Evolutionary conservation across 352 stramenopile species (phyloP), one percentile per base, ranked within the genome.

Genomic region (Phytophthora lateralis): DNA sequence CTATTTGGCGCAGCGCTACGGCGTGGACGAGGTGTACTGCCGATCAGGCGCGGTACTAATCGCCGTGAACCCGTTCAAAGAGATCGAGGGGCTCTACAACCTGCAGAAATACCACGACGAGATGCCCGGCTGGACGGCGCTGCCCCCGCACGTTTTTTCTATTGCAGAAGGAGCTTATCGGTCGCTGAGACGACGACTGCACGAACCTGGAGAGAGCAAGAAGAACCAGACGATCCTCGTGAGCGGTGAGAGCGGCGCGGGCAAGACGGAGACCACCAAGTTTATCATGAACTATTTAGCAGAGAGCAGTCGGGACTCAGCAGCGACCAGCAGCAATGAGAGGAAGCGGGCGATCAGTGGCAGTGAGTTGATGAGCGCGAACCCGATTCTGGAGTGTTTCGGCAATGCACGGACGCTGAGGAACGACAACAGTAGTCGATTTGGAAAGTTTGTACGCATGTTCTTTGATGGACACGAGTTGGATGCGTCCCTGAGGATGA

Each of bases 181-280:
- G n/a, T 84, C 78, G 2, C 66, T 95, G 18, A 57, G 63, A 26
- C 50, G 69, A 20, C 51, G 61, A 20, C 65, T 88, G 48, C 49
- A 85, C 11, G 60, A 73, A 7, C 62, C 66, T 18, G 70, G 81
- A 46, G 82, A 90, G 59, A 78, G 39, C 21, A 92, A 71, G 37
- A 90, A 88, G 63, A 74, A 74, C 39, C 97, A 99, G 78, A 97
- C 90, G 11, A 97, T 99, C 56, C 80, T 99, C 30, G 94, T 99
- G 30, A 98, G 91, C 30, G 97, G 97, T 11, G 97, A 99, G 72
- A 96, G 78, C 41, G 96, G 97, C 15, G 92, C 95, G 12, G 96
- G 97, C 17, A 99, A 99, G 74, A 99, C 96, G 9, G 95, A 98
- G 48, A 98, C 95, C 12, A 98, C 95, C 10, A 99, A 98, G 71